A percentile compares a stretch with the other conserved stretches of the same genome.
phyloP scores from a whole-genome alignment of 169 alveolate genomes.

The Plasmodium chabaudi region DNA sequence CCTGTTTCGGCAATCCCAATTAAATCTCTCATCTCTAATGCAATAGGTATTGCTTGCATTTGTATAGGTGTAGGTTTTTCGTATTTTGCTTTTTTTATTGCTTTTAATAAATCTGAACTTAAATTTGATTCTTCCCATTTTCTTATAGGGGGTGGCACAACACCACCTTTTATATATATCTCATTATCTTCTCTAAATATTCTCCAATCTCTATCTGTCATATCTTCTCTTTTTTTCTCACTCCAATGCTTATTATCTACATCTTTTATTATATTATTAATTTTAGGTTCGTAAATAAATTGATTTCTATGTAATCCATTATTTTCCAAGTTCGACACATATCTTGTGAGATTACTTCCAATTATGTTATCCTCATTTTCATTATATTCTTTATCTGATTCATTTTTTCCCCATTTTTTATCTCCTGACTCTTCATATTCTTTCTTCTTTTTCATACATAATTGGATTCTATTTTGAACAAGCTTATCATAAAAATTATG shows the following conservation, averaged over 20 bases:
- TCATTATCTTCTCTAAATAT: constrained; percentile 96
- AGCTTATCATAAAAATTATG: constrained; percentile 88
- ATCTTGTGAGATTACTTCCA: neutral
- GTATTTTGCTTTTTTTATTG: constrained; percentile 85
- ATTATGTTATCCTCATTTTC: constrained; percentile 15
- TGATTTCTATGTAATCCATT: constrained; percentile 10
- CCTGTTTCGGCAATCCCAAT: constrained; percentile 99
- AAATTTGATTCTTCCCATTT: constrained; percentile 92
- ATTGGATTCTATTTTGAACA: constrained; percentile 79
- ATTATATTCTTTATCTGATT: constrained; percentile 11
- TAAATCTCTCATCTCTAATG: constrained; percentile 93
- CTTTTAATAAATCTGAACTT: constrained; percentile 85
- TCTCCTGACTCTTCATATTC: neutral
- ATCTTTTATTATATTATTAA: constrained; percentile 72
- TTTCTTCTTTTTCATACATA: constrained; percentile 18
- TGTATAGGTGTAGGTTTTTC: constrained; percentile 96
- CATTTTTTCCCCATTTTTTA: constrained; percentile 26
- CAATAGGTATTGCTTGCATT: constrained; percentile 97
- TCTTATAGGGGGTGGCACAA: constrained; percentile 95
- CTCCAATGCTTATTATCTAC: constrained; percentile 89
- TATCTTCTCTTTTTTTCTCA: constrained; percentile 87
- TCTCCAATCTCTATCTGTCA: constrained; percentile 97
- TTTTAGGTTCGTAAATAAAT: constrained; percentile 63
- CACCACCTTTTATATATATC: constrained; percentile 91
- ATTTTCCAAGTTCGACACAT: constrained; percentile 1